Evolutionary conservation across 1,284 basidiomycete genomes (phyloP).

Genomic region (Cryptococcus maquisensis): DNA sequence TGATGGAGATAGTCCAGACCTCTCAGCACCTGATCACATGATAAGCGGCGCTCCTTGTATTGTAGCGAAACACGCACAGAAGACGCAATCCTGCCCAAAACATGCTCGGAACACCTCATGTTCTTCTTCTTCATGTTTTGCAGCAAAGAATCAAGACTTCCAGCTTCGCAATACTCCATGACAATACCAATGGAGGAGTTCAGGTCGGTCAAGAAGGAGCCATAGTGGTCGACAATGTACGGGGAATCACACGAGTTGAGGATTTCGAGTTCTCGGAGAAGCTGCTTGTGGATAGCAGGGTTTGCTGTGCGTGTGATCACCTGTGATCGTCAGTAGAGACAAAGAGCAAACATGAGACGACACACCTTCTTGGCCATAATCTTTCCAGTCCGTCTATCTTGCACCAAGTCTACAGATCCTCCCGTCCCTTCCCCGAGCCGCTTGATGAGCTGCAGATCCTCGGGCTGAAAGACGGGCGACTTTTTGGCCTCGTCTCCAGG

Average conservation of each 20-base stretch:
- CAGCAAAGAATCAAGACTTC: conserved; percentile 74
- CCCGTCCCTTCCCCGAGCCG: conserved; percentile 92
- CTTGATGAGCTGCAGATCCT: conserved; percentile 65
- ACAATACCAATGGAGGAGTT: conserved; percentile 91
- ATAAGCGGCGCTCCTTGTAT: not conserved
- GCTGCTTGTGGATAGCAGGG: conserved; percentile 76
- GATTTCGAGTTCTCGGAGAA: conserved; percentile 87
- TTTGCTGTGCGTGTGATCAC: conserved; percentile 92
- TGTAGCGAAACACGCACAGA: conserved; percentile 57
- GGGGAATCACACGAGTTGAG: conserved; percentile 77
- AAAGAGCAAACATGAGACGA: not conserved
- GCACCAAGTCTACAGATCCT: conserved; percentile 89
- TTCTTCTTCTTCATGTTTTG: conserved; percentile 76
- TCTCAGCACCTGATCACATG: conserved; percentile 61
- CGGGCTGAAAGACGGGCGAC: conserved; percentile 41
- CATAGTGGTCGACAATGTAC: conserved; percentile 90
- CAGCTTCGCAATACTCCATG: conserved; percentile 91
- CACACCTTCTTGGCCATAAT: conserved; percentile 84
- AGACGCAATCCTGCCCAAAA: conserved; percentile 85
- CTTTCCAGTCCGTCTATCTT: conserved; percentile 66
- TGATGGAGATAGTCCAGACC: conserved; percentile 90
- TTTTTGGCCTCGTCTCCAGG: conserved; percentile 6
- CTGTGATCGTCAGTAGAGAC: conserved; percentile 35
- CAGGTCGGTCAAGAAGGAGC: conserved; percentile 89
- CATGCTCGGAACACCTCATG: conserved; percentile 81